Evolutionary conservation across 495 filamentous ascomycete species (phyloP), one percentile per base, ranked within the genome.

Genomic region (Annulohypoxylon nitens): DNA sequence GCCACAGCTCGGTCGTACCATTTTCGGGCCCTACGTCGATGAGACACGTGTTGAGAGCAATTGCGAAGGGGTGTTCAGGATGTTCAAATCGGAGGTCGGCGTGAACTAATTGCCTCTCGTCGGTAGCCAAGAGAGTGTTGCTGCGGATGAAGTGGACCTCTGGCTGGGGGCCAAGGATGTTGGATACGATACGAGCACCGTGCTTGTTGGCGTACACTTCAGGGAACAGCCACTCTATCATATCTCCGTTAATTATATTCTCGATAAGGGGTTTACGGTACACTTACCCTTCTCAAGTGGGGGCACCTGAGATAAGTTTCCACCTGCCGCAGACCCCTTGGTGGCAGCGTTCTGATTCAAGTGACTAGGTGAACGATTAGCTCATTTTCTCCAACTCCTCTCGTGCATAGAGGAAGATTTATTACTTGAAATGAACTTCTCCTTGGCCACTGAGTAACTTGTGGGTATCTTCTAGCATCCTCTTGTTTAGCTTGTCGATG

Each of bases 71-170:
- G 25, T 54, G 50, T n/a, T 54, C 25, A 8, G 50, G 50, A 26
- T 54, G 50, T 33, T 54, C 50, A n/a, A 54, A 54, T 54, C 50
- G 50, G 25, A 54, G 50, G 12, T 54, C 50, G 11, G 50, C 50
- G 25, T 54, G 50, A 8, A 54, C 50, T 33, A 14, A 10, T 33
- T 54, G 50, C 50, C 50, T 54, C 50, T 54, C 50, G 12, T 54
- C 50, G 2, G 50, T 54, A 33, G 50, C 50, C 4, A 54, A 12
- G 20, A 54, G 50, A 8, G 50, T 54, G 25, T 54, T 54, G 5
- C 50, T 54, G 10, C 50, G 50, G 12, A 54, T 54, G 25, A 54
- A 54, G 25, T 54, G 50, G 12, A 54, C 50, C 25, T 54, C 50
- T 30, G 50, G 50, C 10, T 26, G 50, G 11, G 50, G 50, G 30